Conservation (phyloP, 305 asterid species). For the Plantago rigida region DNA sequence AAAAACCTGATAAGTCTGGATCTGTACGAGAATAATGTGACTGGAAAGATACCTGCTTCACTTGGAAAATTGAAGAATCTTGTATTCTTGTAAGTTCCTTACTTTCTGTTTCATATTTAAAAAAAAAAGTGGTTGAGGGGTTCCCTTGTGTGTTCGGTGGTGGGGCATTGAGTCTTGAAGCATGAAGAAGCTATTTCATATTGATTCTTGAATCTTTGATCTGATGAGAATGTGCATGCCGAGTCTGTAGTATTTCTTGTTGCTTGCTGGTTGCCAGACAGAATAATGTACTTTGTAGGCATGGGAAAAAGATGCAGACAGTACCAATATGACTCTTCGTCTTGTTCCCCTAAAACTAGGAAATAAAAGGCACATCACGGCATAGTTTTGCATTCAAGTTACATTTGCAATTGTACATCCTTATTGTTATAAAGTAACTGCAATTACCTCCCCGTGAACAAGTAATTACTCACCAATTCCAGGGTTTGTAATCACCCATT, state of each 20-base stretch:
- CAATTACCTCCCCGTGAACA: no score
- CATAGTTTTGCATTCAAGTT: no score
- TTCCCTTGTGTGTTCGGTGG: slow-evolving; percentile 11
- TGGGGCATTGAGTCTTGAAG: slow-evolving; percentile 1
- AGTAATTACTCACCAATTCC: background rate
- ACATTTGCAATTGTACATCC: no score
- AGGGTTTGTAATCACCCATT: background rate
- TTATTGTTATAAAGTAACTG: no score
- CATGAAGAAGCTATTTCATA: no score
- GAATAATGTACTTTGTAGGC: background rate
- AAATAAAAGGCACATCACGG: no score
- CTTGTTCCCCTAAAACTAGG: no score
- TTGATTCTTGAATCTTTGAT: no score
- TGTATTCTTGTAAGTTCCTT: slow-evolving; percentile 63
- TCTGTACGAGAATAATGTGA: slow-evolving; percentile 74
- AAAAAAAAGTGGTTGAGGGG: background rate
- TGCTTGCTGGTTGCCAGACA: slow-evolving; percentile 16
- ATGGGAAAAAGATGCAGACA: background rate
- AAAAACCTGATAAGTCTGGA: slow-evolving; percentile 88
- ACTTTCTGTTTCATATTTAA: slow-evolving; percentile 15
- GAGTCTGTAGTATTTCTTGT: background rate
- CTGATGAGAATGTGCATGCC: no score
- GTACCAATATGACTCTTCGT: no score
- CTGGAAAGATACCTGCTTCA: slow-evolving; percentile 64
- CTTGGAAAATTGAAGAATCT: slow-evolving; percentile 73